Evolutionary conservation across 306 rosid genomes (phyloP).

Genomic region (Rubus idaeus): DNA sequence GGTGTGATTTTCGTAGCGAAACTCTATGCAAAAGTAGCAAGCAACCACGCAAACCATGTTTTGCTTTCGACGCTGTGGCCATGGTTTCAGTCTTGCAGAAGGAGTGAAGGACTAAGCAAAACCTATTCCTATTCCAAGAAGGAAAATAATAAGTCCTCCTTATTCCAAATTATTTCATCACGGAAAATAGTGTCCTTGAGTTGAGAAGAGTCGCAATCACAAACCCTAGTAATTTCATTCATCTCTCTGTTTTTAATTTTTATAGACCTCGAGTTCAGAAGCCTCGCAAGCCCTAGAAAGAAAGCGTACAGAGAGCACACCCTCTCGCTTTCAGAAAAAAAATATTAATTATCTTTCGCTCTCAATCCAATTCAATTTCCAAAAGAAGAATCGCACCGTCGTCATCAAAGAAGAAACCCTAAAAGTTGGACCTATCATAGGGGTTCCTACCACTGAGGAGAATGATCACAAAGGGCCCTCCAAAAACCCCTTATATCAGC

Average conservation of each 20-base stretch:
- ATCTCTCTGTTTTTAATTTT: not conserved
- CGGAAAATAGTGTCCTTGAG: no score
- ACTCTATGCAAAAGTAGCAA: no score
- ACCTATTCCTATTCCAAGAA: no score
- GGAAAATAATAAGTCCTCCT: no score
- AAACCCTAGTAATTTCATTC: not conserved
- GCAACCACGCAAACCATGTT: no score
- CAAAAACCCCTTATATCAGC: no score
- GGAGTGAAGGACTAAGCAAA: no score
- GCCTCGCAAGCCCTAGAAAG: not conserved
- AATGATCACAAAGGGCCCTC: no score
- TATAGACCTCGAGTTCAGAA: not conserved
- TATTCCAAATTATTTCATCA: no score
- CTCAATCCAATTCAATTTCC: not conserved
- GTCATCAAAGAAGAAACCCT: slow-evolving; percentile 57
- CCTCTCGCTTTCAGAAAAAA: not conserved
- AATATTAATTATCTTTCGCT: not conserved
- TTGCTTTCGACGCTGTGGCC: not conserved
- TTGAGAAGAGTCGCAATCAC: not conserved
- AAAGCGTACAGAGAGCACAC: not conserved
- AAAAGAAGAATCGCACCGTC: not conserved
- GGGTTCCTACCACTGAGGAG: slow-evolving; percentile 30
- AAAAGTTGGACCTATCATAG: slow-evolving; percentile 62
- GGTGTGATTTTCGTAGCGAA: no score
- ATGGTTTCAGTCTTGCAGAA: not conserved